Percentiles rank a stretch among this genome's conserved stretches.
phyloP scores from a whole-genome alignment of 176 grass and related monocot genomes.

The Oryza officinalis region DNA sequence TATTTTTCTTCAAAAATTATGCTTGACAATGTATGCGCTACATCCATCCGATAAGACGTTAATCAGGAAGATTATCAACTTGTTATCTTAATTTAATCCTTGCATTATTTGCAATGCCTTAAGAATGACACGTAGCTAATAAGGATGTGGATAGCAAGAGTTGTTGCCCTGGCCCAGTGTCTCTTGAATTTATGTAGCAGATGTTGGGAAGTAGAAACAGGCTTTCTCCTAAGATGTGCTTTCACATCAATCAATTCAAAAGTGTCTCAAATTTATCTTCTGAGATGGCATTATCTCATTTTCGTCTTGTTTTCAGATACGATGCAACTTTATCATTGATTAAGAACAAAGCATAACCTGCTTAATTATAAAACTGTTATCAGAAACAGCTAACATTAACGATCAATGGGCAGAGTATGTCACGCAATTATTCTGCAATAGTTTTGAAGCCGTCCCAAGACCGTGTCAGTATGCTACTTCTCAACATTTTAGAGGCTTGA shows the following conservation, averaged over 20 bases:
- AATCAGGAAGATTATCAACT: neutral
- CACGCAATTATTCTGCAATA: neutral
- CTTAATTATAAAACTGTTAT: neutral
- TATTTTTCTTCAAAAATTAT: neutral
- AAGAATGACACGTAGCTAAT: neutral
- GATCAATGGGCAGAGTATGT: neutral
- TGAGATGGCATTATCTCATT: neutral
- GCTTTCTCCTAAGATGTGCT: neutral
- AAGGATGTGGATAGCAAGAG: neutral
- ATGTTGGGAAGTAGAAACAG: conserved; percentile 26
- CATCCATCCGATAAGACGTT: neutral
- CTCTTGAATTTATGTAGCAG: neutral
- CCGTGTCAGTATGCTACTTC: neutral
- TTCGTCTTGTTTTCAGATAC: neutral
- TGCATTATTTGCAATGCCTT: neutral
- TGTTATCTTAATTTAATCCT: neutral
- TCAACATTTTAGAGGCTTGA: neutral
- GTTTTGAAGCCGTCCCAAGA: neutral
- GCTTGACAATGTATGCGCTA: neutral
- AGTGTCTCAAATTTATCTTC: neutral
- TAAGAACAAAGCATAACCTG: neutral
- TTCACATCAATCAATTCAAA: neutral
- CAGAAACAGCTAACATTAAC: neutral
- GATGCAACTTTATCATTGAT: neutral
- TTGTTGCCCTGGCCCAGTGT: neutral